Evolutionary conservation across 768 basidiomycete genomes (phyloP), one percentile per base, ranked within the genome.

Genomic region (Lactarius sanguifluus): DNA sequence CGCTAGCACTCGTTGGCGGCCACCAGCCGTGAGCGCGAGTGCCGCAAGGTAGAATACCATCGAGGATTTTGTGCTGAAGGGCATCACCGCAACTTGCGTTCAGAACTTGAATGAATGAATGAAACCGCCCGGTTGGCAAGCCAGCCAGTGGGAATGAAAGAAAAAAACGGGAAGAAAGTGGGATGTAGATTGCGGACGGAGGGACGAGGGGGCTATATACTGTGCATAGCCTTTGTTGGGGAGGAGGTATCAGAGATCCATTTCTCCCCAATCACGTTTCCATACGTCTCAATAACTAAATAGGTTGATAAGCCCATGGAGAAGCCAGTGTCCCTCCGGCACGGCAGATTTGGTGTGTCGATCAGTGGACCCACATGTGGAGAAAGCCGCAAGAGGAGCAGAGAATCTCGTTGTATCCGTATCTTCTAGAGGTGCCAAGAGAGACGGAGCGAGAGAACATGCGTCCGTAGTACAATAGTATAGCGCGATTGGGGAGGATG

Each of bases 11-110:
- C 9, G 32, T 23, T 40, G 41, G 20, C 4, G 25, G 23, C 25
- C 25, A 5, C 64, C 54, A 9, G 18, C 64, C 3, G 59, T 30
- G 25, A 65, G 25, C 7, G 54, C 23, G 18, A 65, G 59, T 12
- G 34, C 54, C 6, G 25, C 54, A n/a, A 61, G 54, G 45, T n/a
- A 61, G 54, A 45, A 25, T 15, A 18, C 8, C 43, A 8, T 12
- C 43, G 54, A 61, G 45, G 20, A 1, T n/a, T 45, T 30, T 28
- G 41, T 55, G 28, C 9, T 7, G 23, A 34, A 20, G 12, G 8
- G 16, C 59, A 57, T 57, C 3, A 20, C 30, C 16, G 28, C 28
- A 34, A 57, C 18, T 20, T 57, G 16, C n/a, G 15, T 40, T 40
- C 38, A 40, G 38, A 15, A n/a, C n/a, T n/a, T n/a, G n/a, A n/a